Conservation (phyloP, 2,329 filamentous ascomycete genomes). For the Colletotrichum sublineola region DNA sequence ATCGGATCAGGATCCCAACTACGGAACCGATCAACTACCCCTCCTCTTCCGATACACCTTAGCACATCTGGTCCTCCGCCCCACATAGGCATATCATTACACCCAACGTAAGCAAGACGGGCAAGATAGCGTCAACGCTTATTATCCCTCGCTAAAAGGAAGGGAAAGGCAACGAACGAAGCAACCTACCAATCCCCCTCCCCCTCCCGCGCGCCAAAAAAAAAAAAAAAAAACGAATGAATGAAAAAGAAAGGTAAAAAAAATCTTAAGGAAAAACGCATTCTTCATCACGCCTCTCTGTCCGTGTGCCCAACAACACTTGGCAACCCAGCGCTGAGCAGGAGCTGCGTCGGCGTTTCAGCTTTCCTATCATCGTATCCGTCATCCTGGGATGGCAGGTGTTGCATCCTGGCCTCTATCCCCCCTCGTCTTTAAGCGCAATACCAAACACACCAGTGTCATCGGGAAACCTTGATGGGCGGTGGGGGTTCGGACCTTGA, state of each 20-base stretch:
- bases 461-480: constrained; percentile 17
- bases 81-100: neutral
- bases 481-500: neutral
- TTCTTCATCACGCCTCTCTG: constrained; percentile 2
- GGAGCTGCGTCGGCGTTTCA: constrained; percentile 18
- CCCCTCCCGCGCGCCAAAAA: neutral
- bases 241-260: neutral
- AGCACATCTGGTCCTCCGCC: neutral
- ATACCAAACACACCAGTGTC: neutral
- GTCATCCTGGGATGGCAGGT: constrained; percentile 38
- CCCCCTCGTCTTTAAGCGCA: neutral
- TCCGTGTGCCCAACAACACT: neutral
- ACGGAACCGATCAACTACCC: neutral
- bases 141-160: neutral
- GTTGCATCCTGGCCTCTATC: neutral
- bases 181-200: too few relatives aligned
- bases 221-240: neutral
- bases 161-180: neutral
- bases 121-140: neutral
- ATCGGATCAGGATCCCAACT: neutral
- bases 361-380: constrained; percentile 26
- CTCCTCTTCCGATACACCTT: neutral
- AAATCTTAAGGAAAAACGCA: neutral
- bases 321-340: neutral
- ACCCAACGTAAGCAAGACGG: neutral